Base-by-base conservation (phyloP, 768 basidiomycete species). In the Kockovaella imperatae region DNA sequence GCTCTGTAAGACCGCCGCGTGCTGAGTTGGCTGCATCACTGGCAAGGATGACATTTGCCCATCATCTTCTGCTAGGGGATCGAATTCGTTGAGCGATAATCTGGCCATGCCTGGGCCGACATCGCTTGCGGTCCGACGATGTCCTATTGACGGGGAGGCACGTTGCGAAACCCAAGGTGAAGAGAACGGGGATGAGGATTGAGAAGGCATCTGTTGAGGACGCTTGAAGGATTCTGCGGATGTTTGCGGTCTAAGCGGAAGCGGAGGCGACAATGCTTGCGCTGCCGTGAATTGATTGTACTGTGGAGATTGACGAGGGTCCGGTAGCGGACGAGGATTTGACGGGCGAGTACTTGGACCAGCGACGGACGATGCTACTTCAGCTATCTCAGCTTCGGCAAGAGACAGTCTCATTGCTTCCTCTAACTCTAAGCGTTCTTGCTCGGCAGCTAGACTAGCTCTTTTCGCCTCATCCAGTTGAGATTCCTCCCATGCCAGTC, bases 401-500 rank as follows among this genome's bases (percentile, higher is more conserved):
- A 65, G 38, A 43, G 63, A 65, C 24, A 60, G 25, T 20, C 59
- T 36, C 52, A 66, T 54, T 2, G 62, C 68, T 44, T 68, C 59
- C 35, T 66, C 64, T 26, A 66, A 21, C 34, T 70, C 66, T 28
- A 50, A 17, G 35, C 56, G 44, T 40, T 67, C 65, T 31, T 50
- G 26, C 32, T 61, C 59, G 6, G 46, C 43, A 2, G 57, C 56
- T 6, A 60, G 34, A 45, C 57, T 60, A 15, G 48, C 47, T 31
- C 67, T 38, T 25, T 60, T 55, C 6, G 67, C 67, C 44, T 69
- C 67, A 35, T 60, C 64, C 17, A 66, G 45, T 42, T 64, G 55
- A 15, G 53, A 53, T 36, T 66, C 64, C 46, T 69, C 67, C 56
- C 61, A 56, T 20, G 50, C 52, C 36, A 52, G 38, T 0, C 54